phyloP scores from a whole-genome alignment of 1,284 basidiomycete genomes.

The Lentinula novae-zelandiae region DNA sequence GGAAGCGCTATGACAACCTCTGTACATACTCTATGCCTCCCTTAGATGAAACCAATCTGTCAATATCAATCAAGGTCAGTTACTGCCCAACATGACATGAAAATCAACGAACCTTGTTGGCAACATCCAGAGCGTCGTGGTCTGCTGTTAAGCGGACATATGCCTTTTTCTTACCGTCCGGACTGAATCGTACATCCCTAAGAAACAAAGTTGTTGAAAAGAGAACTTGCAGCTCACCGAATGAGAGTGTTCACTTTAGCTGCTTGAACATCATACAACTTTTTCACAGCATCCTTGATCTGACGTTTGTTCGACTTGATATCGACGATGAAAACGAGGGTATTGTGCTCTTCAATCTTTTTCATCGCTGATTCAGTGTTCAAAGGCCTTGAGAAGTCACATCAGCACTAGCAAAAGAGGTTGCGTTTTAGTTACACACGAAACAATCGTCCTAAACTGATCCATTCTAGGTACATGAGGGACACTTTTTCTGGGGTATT shows the following conservation, averaged over 20 bases:
- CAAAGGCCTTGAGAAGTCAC: conserved; percentile 46
- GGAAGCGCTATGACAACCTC: neutral
- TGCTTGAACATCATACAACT: conserved; percentile 96
- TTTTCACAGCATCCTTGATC: conserved; percentile 99
- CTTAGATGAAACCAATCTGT: conserved; percentile 82
- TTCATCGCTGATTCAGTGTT: conserved; percentile 90
- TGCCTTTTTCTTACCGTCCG: conserved; percentile 99
- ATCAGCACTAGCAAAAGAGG: neutral
- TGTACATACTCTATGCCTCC: conserved; percentile 5
- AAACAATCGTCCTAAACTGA: conserved; percentile 92
- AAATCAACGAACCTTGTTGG: conserved; percentile 82
- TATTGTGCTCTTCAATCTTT: conserved; percentile 99
- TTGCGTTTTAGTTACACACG: conserved; percentile 41
- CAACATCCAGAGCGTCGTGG: conserved; percentile 96
- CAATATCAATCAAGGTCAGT: conserved; percentile 3
- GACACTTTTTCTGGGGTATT: conserved; percentile 93
- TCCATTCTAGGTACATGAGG: conserved; percentile 97
- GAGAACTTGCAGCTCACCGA: conserved; percentile 52
- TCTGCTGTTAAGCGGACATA: conserved; percentile 94
- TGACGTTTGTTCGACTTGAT: conserved; percentile 95
- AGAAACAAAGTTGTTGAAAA: neutral
- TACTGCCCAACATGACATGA: conserved; percentile 9
- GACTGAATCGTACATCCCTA: conserved; percentile 44
- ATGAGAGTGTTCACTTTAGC: conserved; percentile 98
- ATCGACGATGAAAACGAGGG: conserved; percentile 97